Percentiles rank a stretch among this genome's conserved stretches.
Evolutionary conservation across 352 stramenopile species (phyloP).

Genomic region (Phytophthora hibernalis): DNA sequence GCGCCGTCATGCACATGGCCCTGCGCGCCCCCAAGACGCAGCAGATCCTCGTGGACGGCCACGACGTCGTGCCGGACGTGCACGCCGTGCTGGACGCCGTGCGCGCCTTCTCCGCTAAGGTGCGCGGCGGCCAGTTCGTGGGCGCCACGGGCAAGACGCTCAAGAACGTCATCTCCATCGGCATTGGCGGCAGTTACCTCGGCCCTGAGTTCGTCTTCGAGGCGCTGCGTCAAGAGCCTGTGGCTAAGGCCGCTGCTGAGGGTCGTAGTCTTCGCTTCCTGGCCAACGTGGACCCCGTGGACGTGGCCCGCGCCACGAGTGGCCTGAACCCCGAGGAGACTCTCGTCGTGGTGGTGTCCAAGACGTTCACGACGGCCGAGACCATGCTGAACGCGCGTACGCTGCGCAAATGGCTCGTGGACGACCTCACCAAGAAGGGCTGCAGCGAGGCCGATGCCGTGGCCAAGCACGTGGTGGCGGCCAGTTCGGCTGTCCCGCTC

Average conservation of each 20-base stretch:
- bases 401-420: constrained; percentile 95
- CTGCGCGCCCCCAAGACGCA: constrained; percentile 89
- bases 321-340: constrained; percentile 96
- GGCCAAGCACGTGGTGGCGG: constrained; percentile 94
- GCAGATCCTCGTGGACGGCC: constrained; percentile 93
- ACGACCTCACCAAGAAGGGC: constrained; percentile 90
- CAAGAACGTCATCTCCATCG: constrained; percentile 96
- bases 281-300: constrained; percentile 98
- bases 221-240: constrained; percentile 88
- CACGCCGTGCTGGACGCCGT: constrained; percentile 96
- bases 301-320: constrained; percentile 91
- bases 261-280: constrained; percentile 96
- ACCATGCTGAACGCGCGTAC: constrained; percentile 99
- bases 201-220: constrained; percentile 98
- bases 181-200: constrained; percentile 96
- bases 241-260: constrained; percentile 82
- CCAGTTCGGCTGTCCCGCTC: constrained; percentile 79
- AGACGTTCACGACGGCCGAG: constrained; percentile 99
- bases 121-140: constrained; percentile 88
- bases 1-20: constrained; percentile 96
- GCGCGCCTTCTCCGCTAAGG: constrained; percentile 91
- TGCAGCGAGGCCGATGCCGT: constrained; percentile 88
- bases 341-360: constrained; percentile 97
- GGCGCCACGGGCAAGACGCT: constrained; percentile 96
- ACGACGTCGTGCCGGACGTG: constrained; percentile 96